These are phyloP conservation scores for Solanum okadae DNA, from an alignment of 257 asterid genomes.

Conservation along the genomic window DNA sequence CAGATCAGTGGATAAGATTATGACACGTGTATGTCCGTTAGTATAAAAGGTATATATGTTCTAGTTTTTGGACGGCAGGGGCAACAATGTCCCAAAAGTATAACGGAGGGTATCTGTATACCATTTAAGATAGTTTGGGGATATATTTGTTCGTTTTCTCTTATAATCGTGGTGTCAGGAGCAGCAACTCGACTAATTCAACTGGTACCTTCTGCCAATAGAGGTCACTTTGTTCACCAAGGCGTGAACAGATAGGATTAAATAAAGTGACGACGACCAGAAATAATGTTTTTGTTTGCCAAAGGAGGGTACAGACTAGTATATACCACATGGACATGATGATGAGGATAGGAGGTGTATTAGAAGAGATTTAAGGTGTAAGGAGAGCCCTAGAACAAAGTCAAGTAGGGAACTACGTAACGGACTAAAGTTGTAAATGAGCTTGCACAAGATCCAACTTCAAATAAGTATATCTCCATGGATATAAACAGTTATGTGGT, in stretches of 20 bases:
- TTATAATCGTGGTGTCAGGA: background rate
- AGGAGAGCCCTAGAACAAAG: background rate
- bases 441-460: background rate
- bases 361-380: background rate
- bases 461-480: background rate
- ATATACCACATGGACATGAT: background rate
- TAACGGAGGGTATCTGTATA: too few species aligned
- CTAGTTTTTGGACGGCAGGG: too few species aligned
- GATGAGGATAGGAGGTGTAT: background rate
- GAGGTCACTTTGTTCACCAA: background rate
- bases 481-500: background rate
- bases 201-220: background rate
- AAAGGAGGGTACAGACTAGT: background rate
- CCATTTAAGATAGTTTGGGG: too few species aligned
- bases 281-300: background rate
- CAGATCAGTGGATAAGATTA: too few species aligned
- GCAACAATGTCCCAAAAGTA: too few species aligned
- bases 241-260: background rate
- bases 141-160: too few species aligned
- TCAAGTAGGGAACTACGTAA: background rate
- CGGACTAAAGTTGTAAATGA: background rate
- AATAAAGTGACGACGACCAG: background rate
- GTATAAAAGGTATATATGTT: too few species aligned
- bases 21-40: too few species aligned
- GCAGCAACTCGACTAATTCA: background rate